Percentiles rank a stretch among this genome's conserved stretches.
phyloP scores from a whole-genome alignment of 352 stramenopile species.

The Pythium aphanidermatum region DNA sequence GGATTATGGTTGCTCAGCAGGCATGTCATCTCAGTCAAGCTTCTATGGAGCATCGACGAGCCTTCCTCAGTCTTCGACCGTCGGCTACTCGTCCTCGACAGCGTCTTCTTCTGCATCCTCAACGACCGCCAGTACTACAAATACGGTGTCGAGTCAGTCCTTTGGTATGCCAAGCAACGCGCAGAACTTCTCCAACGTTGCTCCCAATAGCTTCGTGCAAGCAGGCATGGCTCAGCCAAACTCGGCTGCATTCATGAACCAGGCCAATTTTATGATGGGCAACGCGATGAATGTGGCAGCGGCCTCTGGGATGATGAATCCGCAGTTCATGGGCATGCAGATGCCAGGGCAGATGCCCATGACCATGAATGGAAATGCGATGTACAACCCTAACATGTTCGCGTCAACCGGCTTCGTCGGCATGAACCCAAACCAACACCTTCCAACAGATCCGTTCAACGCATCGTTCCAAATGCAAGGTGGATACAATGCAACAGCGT shows the following conservation, averaged over 20 bases:
- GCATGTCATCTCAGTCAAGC: no score
- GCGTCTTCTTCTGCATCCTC: no score
- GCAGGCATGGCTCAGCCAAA: slow-evolving; percentile 4
- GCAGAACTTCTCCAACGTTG: slow-evolving; percentile 1
- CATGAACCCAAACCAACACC: slow-evolving; percentile 32
- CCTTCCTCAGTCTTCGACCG: no score
- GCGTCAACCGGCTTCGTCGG: background rate
- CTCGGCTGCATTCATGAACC: background rate
- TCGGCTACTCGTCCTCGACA: no score
- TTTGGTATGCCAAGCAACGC: no score
- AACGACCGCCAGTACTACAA: no score
- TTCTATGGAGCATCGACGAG: no score
- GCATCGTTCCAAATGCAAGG: slow-evolving; percentile 25
- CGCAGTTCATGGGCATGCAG: slow-evolving; percentile 49
- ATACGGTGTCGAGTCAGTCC: no score
- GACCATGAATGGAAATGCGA: slow-evolving; percentile 33
- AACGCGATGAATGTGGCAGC: slow-evolving; percentile 11
- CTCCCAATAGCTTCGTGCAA: no score
- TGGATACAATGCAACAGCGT: slow-evolving; percentile 21
- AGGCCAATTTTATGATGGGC: slow-evolving; percentile 9
- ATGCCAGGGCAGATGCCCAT: slow-evolving; percentile 25
- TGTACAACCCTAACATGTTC: slow-evolving; percentile 39
- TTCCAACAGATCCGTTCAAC: slow-evolving; percentile 66
- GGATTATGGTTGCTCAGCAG: no score
- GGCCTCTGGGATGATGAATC: slow-evolving; percentile 36